phyloP scores from a whole-genome alignment of 495 filamentous ascomycete species.

The Melanomma pulvis-pyrius region DNA sequence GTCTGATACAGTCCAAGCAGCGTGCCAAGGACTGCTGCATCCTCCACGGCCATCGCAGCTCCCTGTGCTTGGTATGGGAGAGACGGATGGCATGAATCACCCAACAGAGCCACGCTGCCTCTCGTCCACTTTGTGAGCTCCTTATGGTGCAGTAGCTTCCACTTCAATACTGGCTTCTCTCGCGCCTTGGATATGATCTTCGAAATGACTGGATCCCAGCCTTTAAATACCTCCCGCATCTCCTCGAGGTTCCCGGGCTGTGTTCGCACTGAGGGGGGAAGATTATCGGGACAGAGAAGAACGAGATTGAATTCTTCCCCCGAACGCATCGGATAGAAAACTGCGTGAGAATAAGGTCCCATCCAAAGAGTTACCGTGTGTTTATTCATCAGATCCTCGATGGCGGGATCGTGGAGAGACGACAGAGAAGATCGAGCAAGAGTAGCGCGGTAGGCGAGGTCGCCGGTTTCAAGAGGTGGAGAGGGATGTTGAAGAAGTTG shows the following conservation, averaged over 20 bases:
- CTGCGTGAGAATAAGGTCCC: slow-evolving; percentile 18
- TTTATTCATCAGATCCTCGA: slow-evolving; percentile 1
- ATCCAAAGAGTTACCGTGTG: slow-evolving; percentile 18
- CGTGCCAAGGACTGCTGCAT: slow-evolving; percentile 32
- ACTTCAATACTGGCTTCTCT: slow-evolving; percentile 15
- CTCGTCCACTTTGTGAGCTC: slow-evolving; percentile 34
- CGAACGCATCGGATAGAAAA: slow-evolving; percentile 24
- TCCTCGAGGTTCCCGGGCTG: slow-evolving; percentile 11
- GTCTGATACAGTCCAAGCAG: slow-evolving; percentile 16
- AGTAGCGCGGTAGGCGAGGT: slow-evolving; percentile 20
- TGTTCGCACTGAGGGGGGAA: slow-evolving; percentile 14
- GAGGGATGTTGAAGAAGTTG: background rate
- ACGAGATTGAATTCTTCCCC: slow-evolving; percentile 21
- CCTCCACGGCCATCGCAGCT: slow-evolving; percentile 37
- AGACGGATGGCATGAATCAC: slow-evolving; percentile 39
- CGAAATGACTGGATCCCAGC: slow-evolving; percentile 31
- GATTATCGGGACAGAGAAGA: slow-evolving; percentile 17
- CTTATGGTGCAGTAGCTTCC: slow-evolving; percentile 30
- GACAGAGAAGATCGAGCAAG: background rate
- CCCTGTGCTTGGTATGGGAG: slow-evolving; percentile 41
- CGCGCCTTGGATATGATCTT: slow-evolving; percentile 7
- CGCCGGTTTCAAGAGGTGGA: slow-evolving; percentile 14
- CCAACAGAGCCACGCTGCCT: slow-evolving; percentile 29
- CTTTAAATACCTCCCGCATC: slow-evolving; percentile 18
- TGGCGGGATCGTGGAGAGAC: background rate